These are phyloP conservation scores for Cicer yamashitae DNA, from an alignment of 306 rosid species.

Conservation along the genomic window DNA sequence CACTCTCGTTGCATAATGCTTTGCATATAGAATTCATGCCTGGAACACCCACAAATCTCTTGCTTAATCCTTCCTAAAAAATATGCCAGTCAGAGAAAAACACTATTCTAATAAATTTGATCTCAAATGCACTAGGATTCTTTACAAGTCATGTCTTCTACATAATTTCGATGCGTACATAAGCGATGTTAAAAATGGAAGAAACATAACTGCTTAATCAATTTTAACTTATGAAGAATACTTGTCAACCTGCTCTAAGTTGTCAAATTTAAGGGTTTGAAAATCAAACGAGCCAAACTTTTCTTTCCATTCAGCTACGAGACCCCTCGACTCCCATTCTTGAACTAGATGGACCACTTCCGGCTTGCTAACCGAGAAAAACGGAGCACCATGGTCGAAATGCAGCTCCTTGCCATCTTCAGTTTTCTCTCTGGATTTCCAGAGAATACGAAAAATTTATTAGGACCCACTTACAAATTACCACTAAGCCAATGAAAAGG, in stretches of 20 bases:
- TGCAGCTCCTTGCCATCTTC: slow-evolving; percentile 85
- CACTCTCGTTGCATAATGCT: slow-evolving; percentile 76
- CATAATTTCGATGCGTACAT: slow-evolving; percentile 32
- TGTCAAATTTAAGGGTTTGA: slow-evolving; percentile 58
- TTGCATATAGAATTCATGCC: slow-evolving; percentile 95
- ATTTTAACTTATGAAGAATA: slow-evolving; percentile 29
- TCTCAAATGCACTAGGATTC: slow-evolving; percentile 25
- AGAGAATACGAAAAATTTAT: slow-evolving; percentile 23
- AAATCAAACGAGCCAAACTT: slow-evolving; percentile 75
- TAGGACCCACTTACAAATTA: slow-evolving; percentile 22
- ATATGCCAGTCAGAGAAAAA: slow-evolving; percentile 50
- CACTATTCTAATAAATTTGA: slow-evolving; percentile 23
- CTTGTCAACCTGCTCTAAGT: slow-evolving; percentile 64
- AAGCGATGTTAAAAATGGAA: not conserved
- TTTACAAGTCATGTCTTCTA: slow-evolving; percentile 11
- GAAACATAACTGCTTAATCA: not conserved
- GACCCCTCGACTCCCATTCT: slow-evolving; percentile 82
- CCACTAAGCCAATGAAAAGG: slow-evolving; percentile 20
- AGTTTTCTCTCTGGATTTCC: slow-evolving; percentile 61
- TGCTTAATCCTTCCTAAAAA: slow-evolving; percentile 70
- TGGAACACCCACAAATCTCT: slow-evolving; percentile 88
- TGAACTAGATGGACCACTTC: slow-evolving; percentile 61
- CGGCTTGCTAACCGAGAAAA: slow-evolving; percentile 67
- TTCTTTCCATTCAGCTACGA: slow-evolving; percentile 84
- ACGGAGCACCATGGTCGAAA: slow-evolving; percentile 92